Evolutionary conservation across 176 grass and related monocot genomes (phyloP), one percentile per base, ranked within the genome.

Genomic region (Metroxylon sagu): DNA sequence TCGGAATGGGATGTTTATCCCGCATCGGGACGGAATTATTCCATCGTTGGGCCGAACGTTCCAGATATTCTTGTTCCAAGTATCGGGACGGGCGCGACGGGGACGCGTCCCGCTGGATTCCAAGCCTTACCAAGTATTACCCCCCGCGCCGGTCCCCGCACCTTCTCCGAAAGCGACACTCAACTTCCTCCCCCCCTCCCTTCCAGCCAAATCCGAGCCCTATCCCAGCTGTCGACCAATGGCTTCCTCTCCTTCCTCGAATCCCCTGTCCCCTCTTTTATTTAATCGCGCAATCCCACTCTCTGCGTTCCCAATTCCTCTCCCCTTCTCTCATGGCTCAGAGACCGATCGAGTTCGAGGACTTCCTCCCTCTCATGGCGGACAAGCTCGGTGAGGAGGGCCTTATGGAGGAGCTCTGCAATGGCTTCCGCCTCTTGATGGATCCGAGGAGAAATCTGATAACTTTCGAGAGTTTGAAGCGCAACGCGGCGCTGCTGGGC

Each of bases 301-400:
- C 54, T 19, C 1, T 18, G 6, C 10, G 21, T 26, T 49, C 2
- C 19, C 3, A 62, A 52, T 19, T 12, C 4, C 28, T 2, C 56
- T 14, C 15, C 18, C 29, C 26, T 19, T 48, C 58, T 6, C 7
- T 53, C 49, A 57, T 74, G 58, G 56, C 59, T 7, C 28, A 29
- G 0, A 15, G 48, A 3, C 6, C 60, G 1, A 67, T 70, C 48
- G 82, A 71, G n/a, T 98, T 98, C 79, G 88, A 98, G 79, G 94
- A 98, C 82, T 92, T 79, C 81, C 83, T 98, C 19, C 94, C 94
- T 6, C 29, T 98, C 72, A 98, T 93, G 88, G 94, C 81, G 51
- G 94, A 98, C 35, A 74, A 78, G 4, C 88, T 93, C 5, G 94
- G 88, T 2, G 82, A 86, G 67, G 88, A 92, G 4, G 88, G 88